These are phyloP conservation scores for Cladorrhinum samala DNA, from an alignment of 495 filamentous ascomycete genomes.

Conservation along the genomic window DNA sequence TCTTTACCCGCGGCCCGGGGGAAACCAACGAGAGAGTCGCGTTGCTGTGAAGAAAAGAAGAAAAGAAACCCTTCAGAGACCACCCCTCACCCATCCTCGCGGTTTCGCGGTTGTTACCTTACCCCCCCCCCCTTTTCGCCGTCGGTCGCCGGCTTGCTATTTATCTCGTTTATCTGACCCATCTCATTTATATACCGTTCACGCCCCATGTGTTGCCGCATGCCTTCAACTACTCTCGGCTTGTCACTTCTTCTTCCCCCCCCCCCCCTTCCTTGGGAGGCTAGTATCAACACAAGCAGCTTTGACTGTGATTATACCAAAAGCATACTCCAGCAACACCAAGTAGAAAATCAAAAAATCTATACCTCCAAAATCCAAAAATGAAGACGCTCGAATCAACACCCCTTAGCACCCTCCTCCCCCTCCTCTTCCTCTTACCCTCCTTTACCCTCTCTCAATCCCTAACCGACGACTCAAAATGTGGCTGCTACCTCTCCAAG, in stretches of 20 bases:
- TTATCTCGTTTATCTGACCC: background rate
- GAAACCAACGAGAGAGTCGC: too few species aligned
- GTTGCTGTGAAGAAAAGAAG: too few species aligned
- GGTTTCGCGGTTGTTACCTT: too few species aligned
- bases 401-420: conserved; percentile 9
- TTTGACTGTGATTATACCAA: background rate
- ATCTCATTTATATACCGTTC: background rate
- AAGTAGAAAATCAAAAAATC: too few species aligned
- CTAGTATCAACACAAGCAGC: too few species aligned
- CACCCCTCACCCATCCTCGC: too few species aligned
- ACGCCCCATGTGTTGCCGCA: background rate
- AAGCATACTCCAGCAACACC: background rate
- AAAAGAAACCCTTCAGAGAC: too few species aligned
- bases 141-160: too few species aligned
- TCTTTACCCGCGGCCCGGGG: too few species aligned
- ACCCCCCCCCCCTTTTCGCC: too few species aligned
- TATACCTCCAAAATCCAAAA: too few species aligned
- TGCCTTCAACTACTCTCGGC: background rate
- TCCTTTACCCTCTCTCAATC: conserved; percentile 9
- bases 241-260: background rate
- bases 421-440: conserved; percentile 19
- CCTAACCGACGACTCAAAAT: conserved; percentile 29
- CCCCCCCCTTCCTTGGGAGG: background rate
- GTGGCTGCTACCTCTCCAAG: conserved; percentile 46
- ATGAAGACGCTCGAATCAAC: background rate